Evolutionary conservation across 306 rosid genomes (phyloP).

Genomic region (Vigna mungo): DNA sequence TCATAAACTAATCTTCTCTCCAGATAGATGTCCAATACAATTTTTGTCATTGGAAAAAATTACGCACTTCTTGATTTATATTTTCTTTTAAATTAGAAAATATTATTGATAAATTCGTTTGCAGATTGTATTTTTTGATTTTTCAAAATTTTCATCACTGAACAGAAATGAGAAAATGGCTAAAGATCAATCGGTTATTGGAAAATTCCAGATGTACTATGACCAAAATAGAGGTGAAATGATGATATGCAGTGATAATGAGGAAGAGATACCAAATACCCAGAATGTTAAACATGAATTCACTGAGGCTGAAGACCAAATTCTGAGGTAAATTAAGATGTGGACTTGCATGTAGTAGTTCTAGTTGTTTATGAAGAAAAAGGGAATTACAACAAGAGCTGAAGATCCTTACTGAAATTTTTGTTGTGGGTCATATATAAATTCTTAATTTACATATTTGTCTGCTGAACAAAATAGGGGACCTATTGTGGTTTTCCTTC

Average conservation of each 20-base stretch:
- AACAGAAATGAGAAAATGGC: constrained; percentile 90
- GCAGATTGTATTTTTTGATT: constrained; percentile 36
- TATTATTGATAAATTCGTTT: constrained; percentile 25
- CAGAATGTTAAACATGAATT: constrained; percentile 69
- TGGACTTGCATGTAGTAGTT: constrained; percentile 33
- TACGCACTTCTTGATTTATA: constrained; percentile 3
- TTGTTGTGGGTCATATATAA: neutral
- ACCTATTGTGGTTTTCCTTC: neutral
- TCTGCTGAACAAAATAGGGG: constrained; percentile 7
- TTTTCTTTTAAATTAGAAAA: constrained; percentile 1
- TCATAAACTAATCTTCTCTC: neutral
- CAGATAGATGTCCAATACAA: neutral
- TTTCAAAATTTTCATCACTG: constrained; percentile 53
- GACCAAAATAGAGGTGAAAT: constrained; percentile 71
- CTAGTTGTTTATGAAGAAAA: constrained; percentile 18
- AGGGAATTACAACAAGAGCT: neutral
- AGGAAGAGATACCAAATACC: constrained; percentile 59
- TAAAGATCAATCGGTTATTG: constrained; percentile 74
- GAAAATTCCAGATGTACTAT: constrained; percentile 73
- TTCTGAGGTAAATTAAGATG: constrained; percentile 63
- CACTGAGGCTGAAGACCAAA: constrained; percentile 69
- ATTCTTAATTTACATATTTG: constrained; percentile 7
- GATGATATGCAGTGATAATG: constrained; percentile 71
- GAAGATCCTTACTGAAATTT: constrained; percentile 3
- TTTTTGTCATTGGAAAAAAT: neutral